Evolutionary conservation across 768 basidiomycete genomes (phyloP).

Genomic region (Rhodotorula babjevae): DNA sequence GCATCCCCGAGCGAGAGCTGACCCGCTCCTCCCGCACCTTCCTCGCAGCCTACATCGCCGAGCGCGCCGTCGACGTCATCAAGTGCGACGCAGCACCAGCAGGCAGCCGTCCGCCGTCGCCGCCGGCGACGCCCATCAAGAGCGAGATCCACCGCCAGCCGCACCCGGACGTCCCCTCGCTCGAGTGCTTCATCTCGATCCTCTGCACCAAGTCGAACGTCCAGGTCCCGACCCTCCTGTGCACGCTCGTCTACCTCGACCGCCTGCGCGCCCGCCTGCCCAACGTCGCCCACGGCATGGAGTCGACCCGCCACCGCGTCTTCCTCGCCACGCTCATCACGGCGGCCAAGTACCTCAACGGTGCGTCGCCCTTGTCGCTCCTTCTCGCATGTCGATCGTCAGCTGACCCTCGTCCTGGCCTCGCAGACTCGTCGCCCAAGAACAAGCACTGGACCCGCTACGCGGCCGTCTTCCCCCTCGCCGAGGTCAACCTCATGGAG

Average conservation of each 20-base stretch:
- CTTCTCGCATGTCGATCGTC: background rate
- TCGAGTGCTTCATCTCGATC: slow-evolving; percentile 78
- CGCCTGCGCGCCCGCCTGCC: slow-evolving; percentile 76
- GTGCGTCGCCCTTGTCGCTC: slow-evolving; percentile 50
- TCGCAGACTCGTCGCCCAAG: slow-evolving; percentile 61
- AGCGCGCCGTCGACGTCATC: slow-evolving; percentile 70
- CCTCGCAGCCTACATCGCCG: slow-evolving; percentile 62
- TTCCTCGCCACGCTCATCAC: slow-evolving; percentile 95
- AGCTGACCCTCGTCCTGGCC: background rate
- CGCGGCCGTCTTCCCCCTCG: slow-evolving; percentile 61
- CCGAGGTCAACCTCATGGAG: slow-evolving; percentile 86
- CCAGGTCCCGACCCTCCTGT: slow-evolving; percentile 72
- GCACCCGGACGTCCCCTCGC: slow-evolving; percentile 55
- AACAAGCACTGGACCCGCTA: slow-evolving; percentile 88
- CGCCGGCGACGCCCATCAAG: slow-evolving; percentile 64
- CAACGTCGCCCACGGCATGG: slow-evolving; percentile 67
- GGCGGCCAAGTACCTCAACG: slow-evolving; percentile 90
- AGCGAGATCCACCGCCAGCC: slow-evolving; percentile 28
- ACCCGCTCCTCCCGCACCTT: background rate
- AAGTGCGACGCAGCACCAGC: slow-evolving; percentile 47
- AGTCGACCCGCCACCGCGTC: slow-evolving; percentile 58
- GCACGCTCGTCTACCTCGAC: slow-evolving; percentile 86
- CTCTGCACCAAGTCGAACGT: slow-evolving; percentile 78
- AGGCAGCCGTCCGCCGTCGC: slow-evolving; percentile 55
- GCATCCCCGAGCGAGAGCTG: background rate